A percentile compares a stretch with the other conserved stretches of the same genome.
Conservation (phyloP, 306 rosid species). For the Mucuna pruriens region DNA sequence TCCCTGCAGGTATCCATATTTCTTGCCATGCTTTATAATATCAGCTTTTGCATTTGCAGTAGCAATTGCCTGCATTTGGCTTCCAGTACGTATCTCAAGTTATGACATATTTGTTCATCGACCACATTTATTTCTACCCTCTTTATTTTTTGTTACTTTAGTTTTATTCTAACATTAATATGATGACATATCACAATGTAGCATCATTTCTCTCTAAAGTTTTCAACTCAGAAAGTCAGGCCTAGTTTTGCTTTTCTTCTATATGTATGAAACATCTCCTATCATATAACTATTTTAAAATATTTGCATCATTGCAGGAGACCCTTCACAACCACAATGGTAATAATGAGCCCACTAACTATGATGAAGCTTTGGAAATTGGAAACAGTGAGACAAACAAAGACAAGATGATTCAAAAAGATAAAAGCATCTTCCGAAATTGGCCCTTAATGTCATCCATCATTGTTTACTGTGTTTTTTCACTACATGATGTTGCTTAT, state of each 20-base stretch:
- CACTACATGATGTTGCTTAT: conserved; percentile 85
- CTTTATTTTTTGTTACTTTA: not conserved
- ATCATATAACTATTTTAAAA: no score
- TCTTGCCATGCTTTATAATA: conserved; percentile 45
- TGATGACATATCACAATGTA: not conserved
- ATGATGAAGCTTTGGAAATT: conserved; percentile 54
- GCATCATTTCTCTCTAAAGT: no score
- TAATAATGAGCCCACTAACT: conserved; percentile 9
- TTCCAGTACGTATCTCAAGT: conserved; percentile 45
- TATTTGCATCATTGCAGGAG: conserved; percentile 58
- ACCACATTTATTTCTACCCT: not conserved
- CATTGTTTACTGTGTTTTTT: conserved; percentile 67
- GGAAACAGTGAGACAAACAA: conserved; percentile 37
- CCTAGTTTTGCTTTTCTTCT: no score
- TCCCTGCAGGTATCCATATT: conserved; percentile 51
- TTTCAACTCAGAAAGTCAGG: no score
- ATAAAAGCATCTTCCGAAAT: conserved; percentile 64
- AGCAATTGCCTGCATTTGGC: conserved; percentile 51
- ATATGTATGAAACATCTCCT: no score
- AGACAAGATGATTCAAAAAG: conserved; percentile 16
- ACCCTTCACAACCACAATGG: conserved; percentile 69
- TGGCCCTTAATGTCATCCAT: conserved; percentile 91
- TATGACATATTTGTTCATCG: not conserved
- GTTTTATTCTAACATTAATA: not conserved
- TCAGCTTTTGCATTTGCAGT: conserved; percentile 44